Evolutionary conservation across 1,284 basidiomycete species (phyloP).

Genomic region (Trametes pubescens): DNA sequence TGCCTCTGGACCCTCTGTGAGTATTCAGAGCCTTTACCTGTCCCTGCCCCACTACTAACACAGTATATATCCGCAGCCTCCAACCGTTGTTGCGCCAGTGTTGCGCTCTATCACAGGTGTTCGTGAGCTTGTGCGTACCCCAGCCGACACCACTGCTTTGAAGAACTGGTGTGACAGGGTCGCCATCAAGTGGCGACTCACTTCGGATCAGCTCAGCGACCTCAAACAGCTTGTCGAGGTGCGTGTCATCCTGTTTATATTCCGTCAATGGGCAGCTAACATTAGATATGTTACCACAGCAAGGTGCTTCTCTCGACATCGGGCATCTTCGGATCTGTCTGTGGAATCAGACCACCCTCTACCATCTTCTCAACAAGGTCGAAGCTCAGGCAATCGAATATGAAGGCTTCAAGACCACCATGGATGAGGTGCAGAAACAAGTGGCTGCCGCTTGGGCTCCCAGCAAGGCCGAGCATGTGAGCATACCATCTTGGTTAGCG

Average conservation of each 20-base stretch:
- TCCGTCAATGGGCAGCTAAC: too few species aligned
- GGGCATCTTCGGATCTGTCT: neutral
- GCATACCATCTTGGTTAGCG: neutral
- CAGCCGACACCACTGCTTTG: neutral
- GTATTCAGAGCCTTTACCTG: too few species aligned
- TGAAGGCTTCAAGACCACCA: neutral
- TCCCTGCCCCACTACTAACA: too few species aligned
- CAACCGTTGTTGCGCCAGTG: too few species aligned
- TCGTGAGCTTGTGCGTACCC: neutral
- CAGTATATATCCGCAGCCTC: too few species aligned
- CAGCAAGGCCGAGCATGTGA: neutral
- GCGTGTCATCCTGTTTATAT: too few species aligned
- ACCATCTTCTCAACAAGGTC: neutral
- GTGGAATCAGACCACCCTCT: constrained; percentile 4
- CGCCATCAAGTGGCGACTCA: neutral
- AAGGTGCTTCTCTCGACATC: neutral
- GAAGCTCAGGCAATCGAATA: constrained; percentile 2
- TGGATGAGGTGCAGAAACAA: neutral
- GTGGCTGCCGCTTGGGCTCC: neutral
- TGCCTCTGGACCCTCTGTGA: too few species aligned
- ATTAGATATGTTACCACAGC: neutral
- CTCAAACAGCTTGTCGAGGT: constrained; percentile 6
- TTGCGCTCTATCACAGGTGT: neutral
- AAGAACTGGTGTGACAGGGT: constrained; percentile 1
- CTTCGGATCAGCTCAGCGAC: neutral